Evolutionary conservation across 163 green algal genomes (phyloP), one percentile per base, ranked within the genome.

Genomic region (Scenedesmus sp.): DNA sequence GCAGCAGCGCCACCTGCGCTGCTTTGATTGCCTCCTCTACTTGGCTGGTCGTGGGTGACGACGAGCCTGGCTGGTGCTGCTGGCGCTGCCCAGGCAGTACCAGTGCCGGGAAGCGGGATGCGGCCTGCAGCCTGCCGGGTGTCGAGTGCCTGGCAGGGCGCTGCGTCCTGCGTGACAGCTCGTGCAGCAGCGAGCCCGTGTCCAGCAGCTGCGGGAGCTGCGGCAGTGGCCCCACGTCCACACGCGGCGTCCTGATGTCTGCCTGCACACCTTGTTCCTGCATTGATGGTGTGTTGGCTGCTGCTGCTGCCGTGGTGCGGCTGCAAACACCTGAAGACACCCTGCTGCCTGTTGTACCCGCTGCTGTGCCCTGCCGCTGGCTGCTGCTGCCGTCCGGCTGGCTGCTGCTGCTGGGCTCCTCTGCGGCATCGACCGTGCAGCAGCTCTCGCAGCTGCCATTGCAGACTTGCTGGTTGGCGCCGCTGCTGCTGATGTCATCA

Each of bases 21-120:
- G 86, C 86, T n/a, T 51, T 65, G 49, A 91, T 91, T 1, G 78
- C 86, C 22, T 91, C 53, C 56, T 91, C 76, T 2, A 85, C 86
- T 76, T 91, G 73, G 26, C 18, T 26, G 18, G 51, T 86, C 0
- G 61, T 80, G 37, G 46, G 26, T 80, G 44, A 51, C 56, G 83
- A 24, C 15, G 83, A 26, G 12, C 43, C 35, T 10, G 30, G 33
- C 56, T 81, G 53, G 20, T 43, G 65, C 12, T n/a, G 44, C 42
- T 33, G 40, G n/a, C 33, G 30, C 46, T 72, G 44, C 30, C 65
- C 65, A 33, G 65, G 65, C 30, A 76, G 65, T 4, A 40, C 30
- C 5, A 76, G 65, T 76, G 65, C 30, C 26, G 65, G 65, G 65
- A 76, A 76, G 65, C 65, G 65, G 16, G 65, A 76, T 76, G 65